Conservation (phyloP, 2,329 filamentous ascomycete species). For the Fusarium sp. region DNA sequence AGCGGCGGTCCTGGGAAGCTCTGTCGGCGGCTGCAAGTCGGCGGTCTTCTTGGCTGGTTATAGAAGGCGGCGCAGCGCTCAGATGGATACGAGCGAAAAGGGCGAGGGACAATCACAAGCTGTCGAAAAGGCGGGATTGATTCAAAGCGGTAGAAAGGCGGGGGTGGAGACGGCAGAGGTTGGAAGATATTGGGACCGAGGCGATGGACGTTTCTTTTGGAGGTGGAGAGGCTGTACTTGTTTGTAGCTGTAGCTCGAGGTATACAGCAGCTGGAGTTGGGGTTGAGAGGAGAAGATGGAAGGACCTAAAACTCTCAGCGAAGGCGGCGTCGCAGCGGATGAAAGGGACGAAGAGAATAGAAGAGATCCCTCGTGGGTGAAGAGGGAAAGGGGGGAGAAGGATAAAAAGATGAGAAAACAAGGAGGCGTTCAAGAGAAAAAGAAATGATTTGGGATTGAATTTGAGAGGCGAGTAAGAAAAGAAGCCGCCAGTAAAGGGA, state of each 20-base stretch:
- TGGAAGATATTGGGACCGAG: constrained; percentile 28
- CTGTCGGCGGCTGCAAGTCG: constrained; percentile 24
- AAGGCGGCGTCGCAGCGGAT: constrained; percentile 1
- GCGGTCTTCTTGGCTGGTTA: constrained; percentile 1
- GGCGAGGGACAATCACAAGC: constrained; percentile 25
- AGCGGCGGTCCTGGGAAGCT: constrained; percentile 33
- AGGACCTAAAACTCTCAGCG: constrained; percentile 10
- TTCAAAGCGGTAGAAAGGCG: constrained; percentile 32
- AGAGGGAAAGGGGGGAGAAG: neutral
- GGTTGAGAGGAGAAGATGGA: constrained; percentile 13
- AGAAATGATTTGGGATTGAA: constrained; percentile 23
- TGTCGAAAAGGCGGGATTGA: constrained; percentile 20
- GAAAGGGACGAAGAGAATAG: constrained; percentile 1
- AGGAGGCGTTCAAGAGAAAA: constrained; percentile 27
- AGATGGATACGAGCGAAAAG: constrained; percentile 7
- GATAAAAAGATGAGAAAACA: constrained; percentile 29
- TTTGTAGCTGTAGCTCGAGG: constrained; percentile 29
- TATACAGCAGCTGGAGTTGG: constrained; percentile 5
- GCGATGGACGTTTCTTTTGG: constrained; percentile 24
- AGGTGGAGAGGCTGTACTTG: constrained; percentile 26
- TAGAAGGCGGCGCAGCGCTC: constrained; percentile 28
- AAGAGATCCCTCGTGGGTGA: constrained; percentile 5
- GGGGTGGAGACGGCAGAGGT: constrained; percentile 21
- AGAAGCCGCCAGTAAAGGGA: constrained; percentile 18
- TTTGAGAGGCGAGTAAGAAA: constrained; percentile 17